Conservation (phyloP, 2,329 filamentous ascomycete genomes). For the Exserohilum turcica region DNA sequence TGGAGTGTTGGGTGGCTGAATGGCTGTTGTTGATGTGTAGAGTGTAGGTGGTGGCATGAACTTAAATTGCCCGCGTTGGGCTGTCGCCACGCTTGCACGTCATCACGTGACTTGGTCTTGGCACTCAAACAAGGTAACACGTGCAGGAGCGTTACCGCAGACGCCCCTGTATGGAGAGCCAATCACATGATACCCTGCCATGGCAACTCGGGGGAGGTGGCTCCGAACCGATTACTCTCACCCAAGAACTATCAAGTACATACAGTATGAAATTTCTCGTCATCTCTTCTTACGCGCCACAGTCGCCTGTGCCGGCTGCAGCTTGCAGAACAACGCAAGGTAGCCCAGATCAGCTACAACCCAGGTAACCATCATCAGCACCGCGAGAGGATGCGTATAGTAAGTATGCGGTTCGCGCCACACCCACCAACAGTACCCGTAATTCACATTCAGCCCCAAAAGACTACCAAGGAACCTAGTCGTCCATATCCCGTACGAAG, state of each 20-base stretch:
- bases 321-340: slow-evolving; percentile 48
- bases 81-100: slow-evolving; percentile 25
- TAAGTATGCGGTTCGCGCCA: slow-evolving; percentile 58
- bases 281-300: not conserved
- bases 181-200: no score
- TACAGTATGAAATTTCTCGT: not conserved
- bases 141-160: not conserved
- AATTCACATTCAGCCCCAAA: slow-evolving; percentile 63
- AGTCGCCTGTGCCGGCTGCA: slow-evolving; percentile 10
- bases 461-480: slow-evolving; percentile 80
- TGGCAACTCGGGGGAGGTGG: no score
- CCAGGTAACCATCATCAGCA: slow-evolving; percentile 52
- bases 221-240: no score
- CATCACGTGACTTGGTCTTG: slow-evolving; percentile 24
- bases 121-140: not conserved
- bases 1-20: slow-evolving; percentile 2
- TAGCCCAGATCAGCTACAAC: slow-evolving; percentile 54
- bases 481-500: slow-evolving; percentile 74
- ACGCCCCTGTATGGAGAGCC: no score
- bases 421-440: slow-evolving; percentile 58
- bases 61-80: not conserved
- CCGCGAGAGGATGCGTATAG: slow-evolving; percentile 50
- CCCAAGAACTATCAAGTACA: no score
- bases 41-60: not conserved
- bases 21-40: slow-evolving; percentile 7